Percentiles rank a stretch among this genome's conserved stretches.
Evolutionary conservation across 495 filamentous ascomycete genomes (phyloP).

Genomic region (Bryoglossum gracile): DNA sequence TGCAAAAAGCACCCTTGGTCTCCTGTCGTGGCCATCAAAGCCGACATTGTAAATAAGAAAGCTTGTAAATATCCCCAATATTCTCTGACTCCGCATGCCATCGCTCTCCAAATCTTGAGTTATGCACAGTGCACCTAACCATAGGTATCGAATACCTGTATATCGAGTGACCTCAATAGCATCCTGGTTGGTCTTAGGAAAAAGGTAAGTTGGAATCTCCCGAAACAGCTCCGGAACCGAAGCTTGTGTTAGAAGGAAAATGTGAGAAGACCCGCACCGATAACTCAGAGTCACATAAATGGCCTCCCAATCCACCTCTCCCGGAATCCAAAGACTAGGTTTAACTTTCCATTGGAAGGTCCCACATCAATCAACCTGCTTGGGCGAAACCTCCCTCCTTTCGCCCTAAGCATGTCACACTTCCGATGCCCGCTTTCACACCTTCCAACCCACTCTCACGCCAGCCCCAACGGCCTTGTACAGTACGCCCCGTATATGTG

Average conservation of each 20-base stretch:
- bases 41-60: not conserved
- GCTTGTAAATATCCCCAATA: not conserved
- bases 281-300: conserved; percentile 1
- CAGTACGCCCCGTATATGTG: not conserved
- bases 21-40: not conserved
- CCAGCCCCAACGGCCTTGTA: no score
- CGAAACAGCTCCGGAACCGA: not conserved
- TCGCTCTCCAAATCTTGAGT: not conserved
- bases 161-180: not conserved
- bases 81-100: not conserved
- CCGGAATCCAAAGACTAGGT: not conserved
- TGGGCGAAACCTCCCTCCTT: no score
- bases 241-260: not conserved
- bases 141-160: conserved; percentile 2
- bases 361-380: not conserved
- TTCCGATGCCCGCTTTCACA: no score
- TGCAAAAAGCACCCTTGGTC: not conserved
- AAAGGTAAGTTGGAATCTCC: conserved; percentile 1
- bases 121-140: conserved; percentile 2
- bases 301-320: no score
- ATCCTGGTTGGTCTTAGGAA: not conserved
- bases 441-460: no score
- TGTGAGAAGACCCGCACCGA: not conserved
- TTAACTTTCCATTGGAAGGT: not conserved
- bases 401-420: no score